Evolutionary conservation across 2,329 filamentous ascomycete species (phyloP), one percentile per base, ranked within the genome.

Genomic region (Pseudogymnoascus sp.): DNA sequence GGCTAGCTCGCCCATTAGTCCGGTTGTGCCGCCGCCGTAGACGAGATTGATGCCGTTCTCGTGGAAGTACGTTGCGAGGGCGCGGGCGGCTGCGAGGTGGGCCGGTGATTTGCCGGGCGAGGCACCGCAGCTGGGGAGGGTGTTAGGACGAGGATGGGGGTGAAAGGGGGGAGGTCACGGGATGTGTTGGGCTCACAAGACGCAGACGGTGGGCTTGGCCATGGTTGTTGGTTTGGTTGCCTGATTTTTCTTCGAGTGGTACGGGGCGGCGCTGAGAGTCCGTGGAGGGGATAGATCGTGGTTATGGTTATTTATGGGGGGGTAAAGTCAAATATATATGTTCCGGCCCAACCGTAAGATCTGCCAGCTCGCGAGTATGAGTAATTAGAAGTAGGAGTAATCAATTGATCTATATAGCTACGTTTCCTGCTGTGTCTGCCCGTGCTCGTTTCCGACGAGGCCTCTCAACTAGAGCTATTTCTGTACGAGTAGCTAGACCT

Each of bases 1-100:
- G 59, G 93, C 91, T 7, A 97, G 77, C 73, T 96, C 91, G 74
- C 93, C 93, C 93, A 97, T 97, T 60, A 97, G 83, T n/a, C 93
- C 93, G 59, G 90, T 86, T 4, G 92, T 96, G 72, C 93, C 93
- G 68, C 93, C 93, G 70, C 93, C 93, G 12, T 61, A 61, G 16
- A 61, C 60, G 37, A 61, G 28, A 7, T 84, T 82, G 70, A 93
- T 90, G 74, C 89, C 85, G 72, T 89, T 84, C 61, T 82, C 81
- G 73, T 92, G 89, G 78, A 97, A 89, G 67, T 82, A 80, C 31
- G 79, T 80, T 63, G 88, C 93, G 16, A 97, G 85, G 41, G 84
- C 78, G 43, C 88, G 87, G 3, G 93, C 93, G 5, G 91, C 87
- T 72, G 87, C 85, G 70, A 95, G 76, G 75, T 96, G 90, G 12